Percentiles rank a stretch among this genome's conserved stretches.
These are phyloP conservation scores for Alternaria burnsii DNA, from an alignment of 2,329 filamentous ascomycete species.

Conservation along the genomic window DNA sequence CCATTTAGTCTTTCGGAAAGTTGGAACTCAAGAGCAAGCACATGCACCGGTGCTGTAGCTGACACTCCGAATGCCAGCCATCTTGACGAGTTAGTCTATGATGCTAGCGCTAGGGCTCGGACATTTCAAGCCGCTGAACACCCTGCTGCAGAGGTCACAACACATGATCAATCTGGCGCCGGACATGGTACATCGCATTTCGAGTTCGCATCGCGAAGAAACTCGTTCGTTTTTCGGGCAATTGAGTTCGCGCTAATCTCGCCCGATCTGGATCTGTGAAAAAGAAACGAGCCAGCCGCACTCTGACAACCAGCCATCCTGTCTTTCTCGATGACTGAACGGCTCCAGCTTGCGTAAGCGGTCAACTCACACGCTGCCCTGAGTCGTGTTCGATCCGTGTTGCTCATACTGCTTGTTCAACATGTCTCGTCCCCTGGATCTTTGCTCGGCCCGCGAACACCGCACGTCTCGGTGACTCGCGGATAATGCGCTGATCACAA, in stretches of 20 bases:
- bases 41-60: background rate
- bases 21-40: background rate
- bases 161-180: background rate
- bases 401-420: background rate
- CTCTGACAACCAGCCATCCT: background rate
- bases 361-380: background rate
- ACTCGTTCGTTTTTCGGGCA: background rate
- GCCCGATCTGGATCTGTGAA: background rate
- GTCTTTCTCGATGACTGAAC: conserved; percentile 1
- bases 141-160: background rate
- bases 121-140: background rate
- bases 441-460: conserved; percentile 7
- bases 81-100: background rate
- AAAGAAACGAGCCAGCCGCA: conserved; percentile 1
- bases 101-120: background rate
- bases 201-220: conserved; percentile 6
- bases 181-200: conserved; percentile 1
- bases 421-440: conserved; percentile 6
- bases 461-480: conserved; percentile 6
- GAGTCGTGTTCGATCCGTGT: conserved; percentile 5
- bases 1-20: background rate
- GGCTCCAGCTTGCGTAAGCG: background rate
- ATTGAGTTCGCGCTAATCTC: conserved; percentile 14
- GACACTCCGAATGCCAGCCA: background rate
- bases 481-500: background rate